Evolutionary conservation across 805 yeast species (phyloP).

Genomic region (Starmera quercuum): DNA sequence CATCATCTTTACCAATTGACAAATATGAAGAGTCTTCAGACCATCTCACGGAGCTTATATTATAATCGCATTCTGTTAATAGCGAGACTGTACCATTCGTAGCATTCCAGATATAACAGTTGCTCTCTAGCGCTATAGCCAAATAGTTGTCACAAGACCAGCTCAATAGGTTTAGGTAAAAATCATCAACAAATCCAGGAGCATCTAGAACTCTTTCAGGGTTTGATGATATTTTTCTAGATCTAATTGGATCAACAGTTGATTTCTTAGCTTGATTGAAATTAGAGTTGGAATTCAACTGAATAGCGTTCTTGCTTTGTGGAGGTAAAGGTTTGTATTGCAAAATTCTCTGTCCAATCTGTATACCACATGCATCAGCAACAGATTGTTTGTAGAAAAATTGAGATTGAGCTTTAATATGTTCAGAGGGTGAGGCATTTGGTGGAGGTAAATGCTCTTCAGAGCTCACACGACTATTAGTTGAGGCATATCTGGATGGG

Average conservation of each 20-base stretch:
- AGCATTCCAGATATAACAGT: slow-evolving; percentile 92
- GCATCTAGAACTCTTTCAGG: slow-evolving; percentile 95
- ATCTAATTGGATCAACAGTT: slow-evolving; percentile 52
- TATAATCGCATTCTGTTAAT: slow-evolving; percentile 49
- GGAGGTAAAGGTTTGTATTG: slow-evolving; percentile 89
- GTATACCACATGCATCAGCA: slow-evolving; percentile 91
- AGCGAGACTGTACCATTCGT: slow-evolving; percentile 67
- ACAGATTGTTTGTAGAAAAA: slow-evolving; percentile 65
- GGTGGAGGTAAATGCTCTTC: slow-evolving; percentile 35
- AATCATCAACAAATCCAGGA: slow-evolving; percentile 90
- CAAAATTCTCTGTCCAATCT: slow-evolving; percentile 72
- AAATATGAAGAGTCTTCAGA: slow-evolving; percentile 84
- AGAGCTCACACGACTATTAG: slow-evolving; percentile 35
- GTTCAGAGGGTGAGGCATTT: slow-evolving; percentile 38
- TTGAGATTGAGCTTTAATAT: slow-evolving; percentile 34
- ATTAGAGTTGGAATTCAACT: slow-evolving; percentile 15
- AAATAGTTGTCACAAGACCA: slow-evolving; percentile 82
- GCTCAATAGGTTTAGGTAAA: slow-evolving; percentile 74
- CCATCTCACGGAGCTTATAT: slow-evolving; percentile 77
- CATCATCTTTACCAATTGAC: slow-evolving; percentile 78
- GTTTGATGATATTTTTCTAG: slow-evolving; percentile 73
- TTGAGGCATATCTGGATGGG: slow-evolving; percentile 45
- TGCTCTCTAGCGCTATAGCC: slow-evolving; percentile 81
- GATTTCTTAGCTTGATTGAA: slow-evolving; percentile 21
- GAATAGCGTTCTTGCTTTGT: slow-evolving; percentile 22